A percentile compares a stretch with the other conserved stretches of the same genome.
Evolutionary conservation across 2,329 filamentous ascomycete species (phyloP).

Genomic region (Aplosporella prunicola): DNA sequence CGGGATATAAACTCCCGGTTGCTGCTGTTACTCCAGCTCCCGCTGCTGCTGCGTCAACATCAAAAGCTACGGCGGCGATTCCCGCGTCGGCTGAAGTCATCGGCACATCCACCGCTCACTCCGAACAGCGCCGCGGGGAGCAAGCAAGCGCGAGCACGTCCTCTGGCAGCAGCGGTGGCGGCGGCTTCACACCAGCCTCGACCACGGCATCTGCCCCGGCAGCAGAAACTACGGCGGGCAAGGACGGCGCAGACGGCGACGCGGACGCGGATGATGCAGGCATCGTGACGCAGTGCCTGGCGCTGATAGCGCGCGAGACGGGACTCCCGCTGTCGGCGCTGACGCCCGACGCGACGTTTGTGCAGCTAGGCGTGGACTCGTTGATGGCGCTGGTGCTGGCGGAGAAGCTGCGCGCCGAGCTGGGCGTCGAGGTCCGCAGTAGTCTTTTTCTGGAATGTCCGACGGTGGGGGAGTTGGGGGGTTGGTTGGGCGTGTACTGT

Average conservation of each 20-base stretch:
- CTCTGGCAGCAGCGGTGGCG: background rate
- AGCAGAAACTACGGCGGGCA: background rate
- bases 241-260: conserved; percentile 8
- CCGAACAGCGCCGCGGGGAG: background rate
- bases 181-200: background rate
- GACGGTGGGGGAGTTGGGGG: conserved; percentile 16
- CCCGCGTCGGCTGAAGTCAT: too few relatives aligned
- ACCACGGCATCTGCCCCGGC: conserved; percentile 1
- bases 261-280: conserved; percentile 4
- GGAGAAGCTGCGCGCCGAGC: conserved; percentile 17
- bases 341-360: conserved; percentile 16
- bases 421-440: conserved; percentile 14
- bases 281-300: conserved; percentile 4
- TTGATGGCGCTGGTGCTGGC: conserved; percentile 19
- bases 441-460: conserved; percentile 20
- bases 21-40: background rate
- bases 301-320: conserved; percentile 17
- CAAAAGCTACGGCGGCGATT: background rate
- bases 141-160: background rate
- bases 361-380: conserved; percentile 21
- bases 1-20: too few relatives aligned
- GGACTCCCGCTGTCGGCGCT: conserved; percentile 16
- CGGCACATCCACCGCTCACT: background rate
- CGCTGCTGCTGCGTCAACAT: background rate
- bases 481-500: conserved; percentile 16